Conservation (phyloP, 345 rosid species). For the Gossypium stocksii region DNA sequence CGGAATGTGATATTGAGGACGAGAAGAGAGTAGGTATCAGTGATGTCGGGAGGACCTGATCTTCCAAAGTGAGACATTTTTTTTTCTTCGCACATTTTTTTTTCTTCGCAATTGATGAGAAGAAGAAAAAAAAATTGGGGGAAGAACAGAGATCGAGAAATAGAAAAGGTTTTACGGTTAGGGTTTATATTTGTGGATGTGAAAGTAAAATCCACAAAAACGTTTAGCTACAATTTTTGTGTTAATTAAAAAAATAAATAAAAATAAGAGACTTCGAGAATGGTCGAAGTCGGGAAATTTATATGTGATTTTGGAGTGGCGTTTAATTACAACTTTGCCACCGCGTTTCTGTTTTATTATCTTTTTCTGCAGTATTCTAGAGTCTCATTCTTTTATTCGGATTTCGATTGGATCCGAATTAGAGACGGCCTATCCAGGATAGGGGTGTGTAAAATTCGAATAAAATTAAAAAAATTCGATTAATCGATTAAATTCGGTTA, state of each 20-base stretch:
- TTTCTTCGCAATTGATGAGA: slow-evolving; percentile 1
- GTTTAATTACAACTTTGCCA: background rate
- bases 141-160: background rate
- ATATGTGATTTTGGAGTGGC: background rate
- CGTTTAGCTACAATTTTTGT: background rate
- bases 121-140: background rate
- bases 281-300: background rate
- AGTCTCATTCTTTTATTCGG: background rate
- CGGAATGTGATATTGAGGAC: slow-evolving; percentile 87
- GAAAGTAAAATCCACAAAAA: background rate
- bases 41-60: slow-evolving; percentile 75
- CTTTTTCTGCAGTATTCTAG: background rate
- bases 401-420: too few relatives aligned
- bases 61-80: slow-evolving; percentile 75
- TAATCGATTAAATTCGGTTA: too few relatives aligned
- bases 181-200: background rate
- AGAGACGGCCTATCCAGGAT: too few relatives aligned
- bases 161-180: background rate
- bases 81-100: too few relatives aligned
- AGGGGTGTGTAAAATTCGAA: too few relatives aligned
- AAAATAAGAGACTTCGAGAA: background rate
- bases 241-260: background rate
- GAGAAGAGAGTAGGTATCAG: slow-evolving; percentile 71
- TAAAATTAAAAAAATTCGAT: too few relatives aligned
- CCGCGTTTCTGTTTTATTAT: background rate